Base-by-base conservation (phyloP, 2,329 filamentous ascomycete species). In the Botrytis porri region DNA sequence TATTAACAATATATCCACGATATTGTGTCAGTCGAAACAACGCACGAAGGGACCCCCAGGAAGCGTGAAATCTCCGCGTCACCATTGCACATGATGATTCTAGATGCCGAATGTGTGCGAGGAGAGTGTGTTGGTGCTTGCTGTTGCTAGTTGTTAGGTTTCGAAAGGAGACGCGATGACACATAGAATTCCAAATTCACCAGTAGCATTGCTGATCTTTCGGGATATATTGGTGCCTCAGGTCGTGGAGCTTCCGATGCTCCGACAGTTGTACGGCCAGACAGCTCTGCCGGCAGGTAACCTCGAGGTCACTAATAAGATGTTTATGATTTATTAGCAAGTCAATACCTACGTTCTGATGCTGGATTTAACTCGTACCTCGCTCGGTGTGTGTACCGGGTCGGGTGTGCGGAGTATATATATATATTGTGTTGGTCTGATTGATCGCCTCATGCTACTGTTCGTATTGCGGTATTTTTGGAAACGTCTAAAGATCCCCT, bases 121-220 rank as follows among this genome's bases (percentile, higher is more conserved):
- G 39, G 60, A 32, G 29, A 41, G 10, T 63, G 32, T 63, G n/a
- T 39, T 45, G n/a, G 16, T 63, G 48, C 25, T 54, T 54, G 48
- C 37, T 39, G 65, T 10, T 35, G 51, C 16, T 32, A 22, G n/a
- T 32, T 7, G 39, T 61, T 35, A 25, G 9, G n/a, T 51, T 65
- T 39, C n/a, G 25, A 32, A 65, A 12, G 37, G 32, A 32, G 69
- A 65, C 35, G 45, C 69, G 35, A 71, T 71, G 69, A 71, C 69
- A 71, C 59, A 71, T 71, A 71, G 35, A 71, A 71, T 62, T 43
- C 9, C 22, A 32, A 25, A 32, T 29, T 25, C 39, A 7, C 51
- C 48, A 45, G 43, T 66, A 43, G 60, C 29, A 16, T 43, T 22
- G n/a, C 9, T 6, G 39, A 29, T 54, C 51, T n/a, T 16, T 62